Evolutionary conservation across 495 filamentous ascomycete genomes (phyloP), one percentile per base, ranked within the genome.

Genomic region (Penicillium ucsense): DNA sequence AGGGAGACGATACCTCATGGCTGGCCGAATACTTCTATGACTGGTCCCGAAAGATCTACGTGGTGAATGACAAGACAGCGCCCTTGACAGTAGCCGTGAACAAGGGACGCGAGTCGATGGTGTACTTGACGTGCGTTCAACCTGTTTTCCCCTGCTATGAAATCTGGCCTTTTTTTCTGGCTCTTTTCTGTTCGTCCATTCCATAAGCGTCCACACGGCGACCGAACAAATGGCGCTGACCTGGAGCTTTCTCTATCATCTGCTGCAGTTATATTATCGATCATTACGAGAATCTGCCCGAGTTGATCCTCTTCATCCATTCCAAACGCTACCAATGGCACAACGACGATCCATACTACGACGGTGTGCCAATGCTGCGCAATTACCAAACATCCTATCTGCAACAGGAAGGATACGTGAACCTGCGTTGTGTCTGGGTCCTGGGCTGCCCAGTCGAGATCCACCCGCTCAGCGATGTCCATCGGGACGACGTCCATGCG

Each of bases 291-390:
- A 62, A 65, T 34, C 75, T 85, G 4, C 75, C 82, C 3, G 66
- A 78, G 27, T 55, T 70, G 10, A 75, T 78, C 49, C 71, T 84
- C 49, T 84, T 84, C 60, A 66, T 80, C 41, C 82, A 86, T 57
- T 71, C 76, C 30, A 59, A 73, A 40, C 77, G 78, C 43, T 81
- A 75, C 55, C 73, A 80, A 59, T 85, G 82, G 82, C 82, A 86
- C 56, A 77, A 78, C 51, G 70, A 74, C 46, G 69, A 73, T 35
- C 71, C 68, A 9, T 72, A 72, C 53, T 72, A 73, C 51, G 71
- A 74, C 45, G 68, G 70, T 0, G 65, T 73, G 12, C 67, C 69
- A 0, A 70, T 75, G 53, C 66, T 85, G 6, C 65, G 60, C 32
- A 70, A 72, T 39, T 72, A 83, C 49, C 76, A 78, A 45, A 48